Base-by-base conservation (phyloP, 2,329 filamentous ascomycete genomes). In the Orbilia blumenaviensis region DNA sequence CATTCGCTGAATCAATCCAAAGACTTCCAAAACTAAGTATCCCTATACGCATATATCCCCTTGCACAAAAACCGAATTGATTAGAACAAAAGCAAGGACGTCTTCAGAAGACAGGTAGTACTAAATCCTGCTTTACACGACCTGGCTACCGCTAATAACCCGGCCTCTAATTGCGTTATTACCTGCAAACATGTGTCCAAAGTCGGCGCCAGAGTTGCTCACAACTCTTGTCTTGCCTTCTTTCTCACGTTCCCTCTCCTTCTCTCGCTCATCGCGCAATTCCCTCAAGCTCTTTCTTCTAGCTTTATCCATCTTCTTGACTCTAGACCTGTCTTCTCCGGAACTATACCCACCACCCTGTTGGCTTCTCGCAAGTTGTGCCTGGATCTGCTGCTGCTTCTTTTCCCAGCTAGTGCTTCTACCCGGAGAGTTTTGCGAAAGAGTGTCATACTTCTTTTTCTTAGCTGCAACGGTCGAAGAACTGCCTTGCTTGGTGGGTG, bases 121-220 rank as follows among this genome's bases (percentile, higher is more conserved):
- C 48, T 34, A 18, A 41, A 29, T 56, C 34, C 14, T 25, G 32
- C n/a, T 25, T 50, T 60, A 75, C 4, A 75, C 71, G 27, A 75
- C 46, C n/a, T 75, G 71, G 46, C 71, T 75, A n/a, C 71, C 71
- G 38, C 71, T 75, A 23, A 75, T 68, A 16, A 75, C 63, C 1
- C 71, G 63, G 14, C 71, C 71, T 18, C 71, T 46, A 1, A 75
- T n/a, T n/a, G 52, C 69, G 8, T 44, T 32, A 0, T 10, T 23
- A 25, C 9, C 7, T 8, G 48, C 63, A 60, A 75, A 75, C 71
- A 75, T 75, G 14, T 75, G 71, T 1, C 62, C 58, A 21, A 75
- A 75, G 12, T 75, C 71, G 12, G 71, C 71, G 5, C 71, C 71
- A 18, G 63, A 68, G 21, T 75, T 75, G 23, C 71, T 75, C 6